Conservation (phyloP, 495 filamentous ascomycete species). For the Podospora conica region DNA sequence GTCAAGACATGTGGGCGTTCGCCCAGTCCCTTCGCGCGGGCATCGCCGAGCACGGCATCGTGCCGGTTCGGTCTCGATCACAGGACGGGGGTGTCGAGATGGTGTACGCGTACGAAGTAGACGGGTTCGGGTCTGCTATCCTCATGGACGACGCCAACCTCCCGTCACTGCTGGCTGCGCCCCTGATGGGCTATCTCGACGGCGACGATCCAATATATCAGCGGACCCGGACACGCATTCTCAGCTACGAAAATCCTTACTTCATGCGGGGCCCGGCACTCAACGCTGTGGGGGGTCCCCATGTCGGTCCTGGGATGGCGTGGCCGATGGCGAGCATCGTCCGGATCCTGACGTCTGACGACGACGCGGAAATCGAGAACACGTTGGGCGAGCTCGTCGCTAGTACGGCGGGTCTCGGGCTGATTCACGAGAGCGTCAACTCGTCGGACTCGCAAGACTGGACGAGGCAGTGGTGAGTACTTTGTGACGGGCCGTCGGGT, state of each 20-base stretch:
- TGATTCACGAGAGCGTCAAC: constrained; percentile 59
- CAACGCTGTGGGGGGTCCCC: constrained; percentile 51
- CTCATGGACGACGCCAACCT: constrained; percentile 62
- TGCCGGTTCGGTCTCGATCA: constrained; percentile 6
- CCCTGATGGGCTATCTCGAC: constrained; percentile 46
- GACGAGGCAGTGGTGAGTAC: constrained; percentile 52
- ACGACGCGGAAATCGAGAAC: constrained; percentile 43
- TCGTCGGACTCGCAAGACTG: constrained; percentile 44
- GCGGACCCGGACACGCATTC: constrained; percentile 44
- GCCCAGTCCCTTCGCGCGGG: constrained; percentile 40
- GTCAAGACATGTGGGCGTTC: constrained; percentile 42
- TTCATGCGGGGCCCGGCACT: constrained; percentile 50
- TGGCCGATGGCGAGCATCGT: constrained; percentile 57
- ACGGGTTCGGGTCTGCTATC: constrained; percentile 48
- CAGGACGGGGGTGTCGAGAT: constrained; percentile 11
- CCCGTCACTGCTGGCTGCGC: constrained; percentile 49
- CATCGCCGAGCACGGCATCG: constrained; percentile 47
- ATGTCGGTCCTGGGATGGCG: constrained; percentile 49
- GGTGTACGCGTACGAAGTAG: constrained; percentile 57
- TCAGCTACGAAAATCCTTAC: constrained; percentile 48
- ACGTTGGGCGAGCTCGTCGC: constrained; percentile 43
- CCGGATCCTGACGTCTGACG: constrained; percentile 34
- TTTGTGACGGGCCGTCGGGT: not conserved
- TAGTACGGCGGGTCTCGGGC: constrained; percentile 50
- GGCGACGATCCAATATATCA: constrained; percentile 42